Evolutionary conservation across 2,329 filamentous ascomycete species (phyloP).

Genomic region (Penicillium sp.): DNA sequence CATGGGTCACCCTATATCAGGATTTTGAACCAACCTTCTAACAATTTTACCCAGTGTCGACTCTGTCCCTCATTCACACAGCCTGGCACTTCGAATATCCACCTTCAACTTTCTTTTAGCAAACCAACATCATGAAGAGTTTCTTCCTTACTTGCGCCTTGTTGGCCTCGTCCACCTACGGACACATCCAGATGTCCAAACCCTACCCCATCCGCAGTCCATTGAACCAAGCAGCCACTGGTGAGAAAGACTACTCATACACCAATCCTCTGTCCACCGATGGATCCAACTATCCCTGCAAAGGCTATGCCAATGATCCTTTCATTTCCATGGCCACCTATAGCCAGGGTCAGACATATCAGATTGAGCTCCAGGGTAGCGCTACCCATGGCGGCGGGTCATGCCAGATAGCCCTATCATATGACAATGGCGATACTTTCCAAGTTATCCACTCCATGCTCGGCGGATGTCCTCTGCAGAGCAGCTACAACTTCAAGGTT

Average conservation of each 20-base stretch:
- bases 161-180: constrained; percentile 39
- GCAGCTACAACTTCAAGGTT: constrained; percentile 68
- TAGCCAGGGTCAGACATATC: constrained; percentile 64
- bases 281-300: constrained; percentile 76
- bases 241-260: constrained; percentile 71
- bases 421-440: constrained; percentile 72
- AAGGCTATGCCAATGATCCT: constrained; percentile 63
- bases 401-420: constrained; percentile 76
- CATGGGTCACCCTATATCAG: neutral
- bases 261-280: constrained; percentile 65
- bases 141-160: constrained; percentile 34
- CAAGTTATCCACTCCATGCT: constrained; percentile 69
- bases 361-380: constrained; percentile 67
- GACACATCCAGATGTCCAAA: constrained; percentile 62
- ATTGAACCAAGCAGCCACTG: constrained; percentile 50
- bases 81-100: constrained; percentile 4
- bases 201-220: constrained; percentile 60
- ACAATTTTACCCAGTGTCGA: neutral
- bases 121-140: constrained; percentile 36
- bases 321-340: constrained; percentile 66
- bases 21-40: neutral
- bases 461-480: constrained; percentile 59
- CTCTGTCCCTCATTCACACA: neutral
- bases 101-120: neutral
- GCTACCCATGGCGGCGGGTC: constrained; percentile 72